Base-by-base conservation (phyloP, 768 basidiomycete species). In the Leucosporidium yakuticum region DNA sequence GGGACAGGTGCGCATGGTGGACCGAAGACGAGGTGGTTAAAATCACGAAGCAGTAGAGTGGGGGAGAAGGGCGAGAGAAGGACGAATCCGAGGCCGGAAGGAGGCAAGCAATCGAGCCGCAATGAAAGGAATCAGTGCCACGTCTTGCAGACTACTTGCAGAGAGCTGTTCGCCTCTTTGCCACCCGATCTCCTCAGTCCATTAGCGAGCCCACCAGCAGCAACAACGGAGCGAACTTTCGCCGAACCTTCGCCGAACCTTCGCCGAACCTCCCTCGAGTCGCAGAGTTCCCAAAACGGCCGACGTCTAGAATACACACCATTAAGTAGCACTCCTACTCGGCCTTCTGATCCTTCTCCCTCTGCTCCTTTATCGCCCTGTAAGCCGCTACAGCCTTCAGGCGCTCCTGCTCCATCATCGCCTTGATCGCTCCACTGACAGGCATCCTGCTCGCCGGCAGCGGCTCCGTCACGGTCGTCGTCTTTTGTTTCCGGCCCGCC, bases 401-500 rank as follows among this genome's bases (percentile, higher is more conserved):
- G 69, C 89, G 82, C 65, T 90, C 89, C 62, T 81, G 81, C 74
- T 88, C 88, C 84, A 91, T 85, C 85, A 88, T 85, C 9, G 82
- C 81, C 76, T 85, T 86, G 79, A 90, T 88, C 20, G 87, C 85
- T 83, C 89, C 86, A 34, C 86, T 87, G 36, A 90, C 71, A 12
- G 88, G 82, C 55, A 69, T 36, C 62, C 71, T 34, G 48, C 59
- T 44, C 53, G 34, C 48, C 19, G 67, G 67, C 29, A 72, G 58
- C 23, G 71, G 62, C 59, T 60, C 67, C 31, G 62, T 55, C 21
- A 64, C 62, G 19, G 64, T 48, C 62, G 76, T 76, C 20, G 79
- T 82, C 29, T 63, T 20, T 25, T 66, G 47, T 2, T 65, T 65
- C 34, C 83, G 82, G 27, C 85, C 83, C 27, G 85, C 84, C 67